These are phyloP conservation scores for Fragaria ananassa DNA, from an alignment of 306 rosid genomes.

Conservation along the genomic window DNA sequence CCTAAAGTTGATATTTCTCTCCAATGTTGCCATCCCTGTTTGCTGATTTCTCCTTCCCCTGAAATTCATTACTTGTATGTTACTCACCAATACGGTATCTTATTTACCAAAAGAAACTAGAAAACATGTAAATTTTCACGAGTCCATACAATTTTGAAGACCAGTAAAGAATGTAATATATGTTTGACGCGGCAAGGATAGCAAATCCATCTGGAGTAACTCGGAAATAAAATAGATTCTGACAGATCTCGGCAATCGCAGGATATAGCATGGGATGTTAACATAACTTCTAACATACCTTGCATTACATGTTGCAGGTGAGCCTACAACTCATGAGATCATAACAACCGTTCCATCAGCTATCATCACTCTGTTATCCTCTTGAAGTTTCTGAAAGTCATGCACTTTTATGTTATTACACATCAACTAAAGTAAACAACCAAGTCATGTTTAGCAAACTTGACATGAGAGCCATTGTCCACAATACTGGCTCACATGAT, in stretches of 20 bases:
- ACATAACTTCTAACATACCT: neutral
- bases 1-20: conserved; percentile 1
- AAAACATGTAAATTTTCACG: neutral
- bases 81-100: neutral
- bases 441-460: neutral
- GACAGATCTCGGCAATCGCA: neutral
- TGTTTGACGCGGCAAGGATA: neutral
- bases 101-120: neutral
- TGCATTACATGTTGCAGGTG: conserved; percentile 1
- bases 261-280: neutral
- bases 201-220: neutral
- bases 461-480: neutral
- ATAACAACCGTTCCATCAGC: conserved; percentile 69
- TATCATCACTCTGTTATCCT: conserved; percentile 78
- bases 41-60: conserved; percentile 34
- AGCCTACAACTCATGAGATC: conserved; percentile 42
- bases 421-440: neutral
- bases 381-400: conserved; percentile 76
- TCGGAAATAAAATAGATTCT: neutral
- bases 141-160: neutral
- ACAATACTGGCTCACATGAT: neutral
- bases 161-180: neutral
- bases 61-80: conserved; percentile 13
- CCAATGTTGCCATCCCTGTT: neutral
- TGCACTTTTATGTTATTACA: neutral